A percentile compares a stretch with the other conserved stretches of the same genome.
Evolutionary conservation across 2,329 filamentous ascomycete species (phyloP).

Genomic region (Venturia nashicola): DNA sequence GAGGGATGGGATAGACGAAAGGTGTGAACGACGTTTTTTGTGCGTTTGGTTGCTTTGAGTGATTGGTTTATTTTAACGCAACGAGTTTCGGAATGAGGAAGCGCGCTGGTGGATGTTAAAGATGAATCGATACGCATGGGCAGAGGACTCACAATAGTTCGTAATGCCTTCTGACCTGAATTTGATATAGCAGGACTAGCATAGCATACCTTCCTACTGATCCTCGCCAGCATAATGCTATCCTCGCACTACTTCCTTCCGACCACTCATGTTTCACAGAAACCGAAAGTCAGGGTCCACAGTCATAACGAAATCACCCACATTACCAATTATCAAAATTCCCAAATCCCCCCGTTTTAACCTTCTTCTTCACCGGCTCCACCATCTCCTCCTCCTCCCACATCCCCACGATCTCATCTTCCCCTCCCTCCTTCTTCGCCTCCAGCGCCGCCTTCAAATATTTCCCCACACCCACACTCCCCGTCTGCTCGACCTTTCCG

Average conservation of each 20-base stretch:
- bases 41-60: not conserved
- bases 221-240: no score
- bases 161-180: not conserved
- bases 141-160: not conserved
- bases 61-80: not conserved
- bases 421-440: constrained; percentile 15
- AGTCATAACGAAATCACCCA: not conserved
- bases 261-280: not conserved
- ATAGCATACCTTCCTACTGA: not conserved
- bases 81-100: not conserved
- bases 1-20: not conserved
- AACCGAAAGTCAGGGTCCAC: not conserved
- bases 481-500: constrained; percentile 42
- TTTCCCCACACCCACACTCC: constrained; percentile 55
- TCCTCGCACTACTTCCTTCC: not conserved
- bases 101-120: not conserved
- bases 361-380: constrained; percentile 70
- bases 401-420: constrained; percentile 31
- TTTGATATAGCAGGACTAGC: not conserved
- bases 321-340: constrained; percentile 83
- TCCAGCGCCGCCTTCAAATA: constrained; percentile 57
- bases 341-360: constrained; percentile 69
- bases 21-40: not conserved
- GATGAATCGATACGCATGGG: not conserved
- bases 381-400: constrained; percentile 53